Conservation (phyloP, 192 early-diverging fungal species). For the Haplosporangium gracile region DNA sequence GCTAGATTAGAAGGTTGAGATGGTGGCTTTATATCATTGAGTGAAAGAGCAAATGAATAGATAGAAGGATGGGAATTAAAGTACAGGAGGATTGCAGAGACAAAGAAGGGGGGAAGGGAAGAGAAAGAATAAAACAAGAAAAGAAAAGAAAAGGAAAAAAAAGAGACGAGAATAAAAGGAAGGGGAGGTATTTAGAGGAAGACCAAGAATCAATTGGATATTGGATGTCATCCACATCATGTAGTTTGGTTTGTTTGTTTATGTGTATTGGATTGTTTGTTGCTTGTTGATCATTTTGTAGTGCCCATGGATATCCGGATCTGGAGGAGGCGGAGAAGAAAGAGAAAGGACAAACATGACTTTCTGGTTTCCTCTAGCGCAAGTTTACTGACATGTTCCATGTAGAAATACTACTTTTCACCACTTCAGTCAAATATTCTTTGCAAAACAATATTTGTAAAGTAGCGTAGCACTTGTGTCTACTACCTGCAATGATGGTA, state of each 20-base stretch:
- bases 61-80: not conserved
- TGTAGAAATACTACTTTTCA: no score
- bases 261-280: no score
- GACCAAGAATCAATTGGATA: not conserved
- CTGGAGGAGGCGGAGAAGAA: not conserved
- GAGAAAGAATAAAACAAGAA: not conserved
- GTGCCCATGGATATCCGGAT: not conserved
- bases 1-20: not conserved
- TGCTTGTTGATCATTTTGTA: not conserved
- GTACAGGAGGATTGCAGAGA: not conserved
- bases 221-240: not conserved
- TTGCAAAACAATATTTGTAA: no score
- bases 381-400: not conserved
- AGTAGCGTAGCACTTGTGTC: no score
- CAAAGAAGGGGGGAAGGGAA: not conserved
- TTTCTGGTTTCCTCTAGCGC: not conserved
- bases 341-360: not conserved
- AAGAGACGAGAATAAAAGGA: not conserved
- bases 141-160: not conserved
- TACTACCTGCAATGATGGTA: no score
- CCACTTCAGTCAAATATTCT: no score
- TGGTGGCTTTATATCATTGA: not conserved
- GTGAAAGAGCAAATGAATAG: not conserved
- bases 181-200: not conserved
- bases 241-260: not conserved